phyloP scores from a whole-genome alignment of 2,329 filamentous ascomycete genomes.

The Hypoxylon sp. region DNA sequence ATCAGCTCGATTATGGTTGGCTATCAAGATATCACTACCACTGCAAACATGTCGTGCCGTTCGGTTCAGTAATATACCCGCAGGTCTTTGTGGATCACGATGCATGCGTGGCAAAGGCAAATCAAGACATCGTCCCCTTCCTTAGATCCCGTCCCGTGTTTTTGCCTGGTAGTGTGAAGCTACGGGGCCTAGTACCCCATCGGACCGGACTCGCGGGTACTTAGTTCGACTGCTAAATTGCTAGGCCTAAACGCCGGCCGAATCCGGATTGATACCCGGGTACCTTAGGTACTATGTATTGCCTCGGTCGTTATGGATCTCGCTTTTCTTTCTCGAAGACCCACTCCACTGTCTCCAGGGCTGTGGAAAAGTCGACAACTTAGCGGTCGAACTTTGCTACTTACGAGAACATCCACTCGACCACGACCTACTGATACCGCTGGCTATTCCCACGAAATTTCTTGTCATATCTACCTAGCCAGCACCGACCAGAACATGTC shows the following conservation, averaged over 20 bases:
- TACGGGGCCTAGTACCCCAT: conserved; percentile 26
- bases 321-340: conserved; percentile 14
- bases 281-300: conserved; percentile 10
- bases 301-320: conserved; percentile 22
- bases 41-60: conserved; percentile 24
- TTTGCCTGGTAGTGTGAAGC: conserved; percentile 36
- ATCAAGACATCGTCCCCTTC: conserved; percentile 18
- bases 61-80: conserved; percentile 26
- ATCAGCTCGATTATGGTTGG: conserved; percentile 26
- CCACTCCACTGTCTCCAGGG: conserved; percentile 17
- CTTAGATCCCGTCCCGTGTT: conserved; percentile 18
- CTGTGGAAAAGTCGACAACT: conserved; percentile 28
- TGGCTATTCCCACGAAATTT: conserved; percentile 18
- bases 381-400: conserved; percentile 33
- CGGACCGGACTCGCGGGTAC: conserved; percentile 36
- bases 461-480: background rate
- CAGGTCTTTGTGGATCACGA: conserved; percentile 30
- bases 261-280: conserved; percentile 34
- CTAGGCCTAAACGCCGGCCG: conserved; percentile 26
- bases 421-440: conserved; percentile 2
- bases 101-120: conserved; percentile 35
- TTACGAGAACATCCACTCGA: conserved; percentile 8
- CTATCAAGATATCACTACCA: conserved; percentile 10
- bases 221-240: conserved; percentile 30
- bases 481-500: conserved; percentile 24